These are phyloP conservation scores for Fusarium protoensiforme DNA, from an alignment of 2,329 filamentous ascomycete genomes.

Conservation along the genomic window DNA sequence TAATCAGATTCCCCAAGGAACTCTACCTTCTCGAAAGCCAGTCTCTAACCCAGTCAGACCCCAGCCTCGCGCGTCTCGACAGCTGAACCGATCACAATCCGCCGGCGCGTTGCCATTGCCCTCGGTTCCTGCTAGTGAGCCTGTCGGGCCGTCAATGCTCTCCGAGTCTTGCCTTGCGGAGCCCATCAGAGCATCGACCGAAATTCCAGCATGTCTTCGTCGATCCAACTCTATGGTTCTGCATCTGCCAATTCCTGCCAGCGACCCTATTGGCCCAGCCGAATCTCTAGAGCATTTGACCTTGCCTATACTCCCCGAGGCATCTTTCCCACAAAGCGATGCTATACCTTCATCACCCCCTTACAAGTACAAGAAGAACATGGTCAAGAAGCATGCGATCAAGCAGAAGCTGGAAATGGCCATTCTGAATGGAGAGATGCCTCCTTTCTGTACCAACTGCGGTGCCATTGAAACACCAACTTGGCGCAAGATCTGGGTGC, in stretches of 20 bases:
- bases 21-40: conserved; percentile 25
- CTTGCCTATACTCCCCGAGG: conserved; percentile 48
- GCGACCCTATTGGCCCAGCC: conserved; percentile 55
- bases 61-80: conserved; percentile 37
- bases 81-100: conserved; percentile 51
- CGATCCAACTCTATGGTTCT: conserved; percentile 51
- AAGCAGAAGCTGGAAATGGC: conserved; percentile 69
- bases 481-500: conserved; percentile 94
- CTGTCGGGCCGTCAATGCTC: conserved; percentile 55
- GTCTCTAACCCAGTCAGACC: conserved; percentile 14
- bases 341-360: conserved; percentile 54
- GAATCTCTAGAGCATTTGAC: conserved; percentile 31
- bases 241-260: conserved; percentile 56
- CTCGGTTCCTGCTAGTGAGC: conserved; percentile 61
- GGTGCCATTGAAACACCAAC: conserved; percentile 96
- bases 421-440: conserved; percentile 84
- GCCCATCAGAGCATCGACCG: conserved; percentile 34
- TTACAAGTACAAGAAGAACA: conserved; percentile 70
- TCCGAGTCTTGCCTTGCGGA: conserved; percentile 44
- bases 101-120: conserved; percentile 51
- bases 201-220: conserved; percentile 52
- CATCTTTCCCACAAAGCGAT: conserved; percentile 58
- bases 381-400: conserved; percentile 71
- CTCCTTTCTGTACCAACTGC: conserved; percentile 91
- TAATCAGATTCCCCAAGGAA: conserved; percentile 26